Evolutionary conservation across 1,284 basidiomycete genomes (phyloP).

Genomic region (Flammula alnicola): DNA sequence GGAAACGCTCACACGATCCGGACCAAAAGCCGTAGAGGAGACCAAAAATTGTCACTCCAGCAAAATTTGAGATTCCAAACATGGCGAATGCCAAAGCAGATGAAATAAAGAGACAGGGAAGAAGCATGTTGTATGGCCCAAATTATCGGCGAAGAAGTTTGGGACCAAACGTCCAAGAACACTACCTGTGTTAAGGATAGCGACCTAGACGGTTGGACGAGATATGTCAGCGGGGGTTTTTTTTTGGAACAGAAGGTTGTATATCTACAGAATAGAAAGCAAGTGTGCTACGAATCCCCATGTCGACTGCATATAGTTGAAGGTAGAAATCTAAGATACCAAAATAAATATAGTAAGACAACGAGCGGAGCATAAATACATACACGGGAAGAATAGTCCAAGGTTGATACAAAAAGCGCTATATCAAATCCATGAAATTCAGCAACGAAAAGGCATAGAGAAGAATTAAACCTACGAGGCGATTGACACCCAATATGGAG

Average conservation of each 20-base stretch:
- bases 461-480: conserved; percentile 36
- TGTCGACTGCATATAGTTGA: conserved; percentile 51
- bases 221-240: conserved; percentile 1
- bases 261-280: conserved; percentile 54
- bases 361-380: conserved; percentile 14
- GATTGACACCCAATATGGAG: conserved; percentile 48
- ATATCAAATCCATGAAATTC: background rate
- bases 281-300: conserved; percentile 42
- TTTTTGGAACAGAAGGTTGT: background rate
- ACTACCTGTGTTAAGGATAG: conserved; percentile 54
- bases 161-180: conserved; percentile 53
- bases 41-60: conserved; percentile 44
- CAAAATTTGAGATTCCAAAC: conserved; percentile 42
- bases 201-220: conserved; percentile 32
- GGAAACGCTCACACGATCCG: conserved; percentile 45
- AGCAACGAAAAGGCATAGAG: background rate
- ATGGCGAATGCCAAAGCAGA: conserved; percentile 47
- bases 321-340: conserved; percentile 53
- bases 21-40: conserved; percentile 55
- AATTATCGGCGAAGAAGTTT: conserved; percentile 51
- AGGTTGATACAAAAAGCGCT: conserved; percentile 50
- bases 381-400: conserved; percentile 55
- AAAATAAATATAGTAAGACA: background rate
- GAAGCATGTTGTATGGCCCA: conserved; percentile 49
- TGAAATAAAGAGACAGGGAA: conserved; percentile 45